Evolutionary conservation across 495 filamentous ascomycete genomes (phyloP).

Genomic region (Neurospora tetraspora): DNA sequence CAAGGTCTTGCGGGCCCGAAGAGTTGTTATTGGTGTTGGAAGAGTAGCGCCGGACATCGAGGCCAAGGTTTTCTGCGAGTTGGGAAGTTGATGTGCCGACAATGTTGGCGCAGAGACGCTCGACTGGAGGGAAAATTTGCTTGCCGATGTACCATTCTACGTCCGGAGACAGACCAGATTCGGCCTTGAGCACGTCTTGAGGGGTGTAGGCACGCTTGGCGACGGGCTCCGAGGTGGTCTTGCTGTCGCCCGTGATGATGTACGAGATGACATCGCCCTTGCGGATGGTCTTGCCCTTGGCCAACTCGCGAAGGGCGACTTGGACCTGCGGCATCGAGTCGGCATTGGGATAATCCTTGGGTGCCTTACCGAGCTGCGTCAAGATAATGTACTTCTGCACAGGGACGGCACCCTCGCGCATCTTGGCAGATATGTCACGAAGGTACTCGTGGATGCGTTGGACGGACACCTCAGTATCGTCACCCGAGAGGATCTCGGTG

Average conservation of each 20-base stretch:
- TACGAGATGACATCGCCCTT: constrained; percentile 94
- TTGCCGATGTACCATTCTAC: constrained; percentile 96
- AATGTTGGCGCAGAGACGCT: constrained; percentile 94
- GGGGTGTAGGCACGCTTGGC: constrained; percentile 82
- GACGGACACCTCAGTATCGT: constrained; percentile 82
- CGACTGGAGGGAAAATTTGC: constrained; percentile 96
- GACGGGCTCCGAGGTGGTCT: constrained; percentile 57
- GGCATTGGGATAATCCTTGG: constrained; percentile 84
- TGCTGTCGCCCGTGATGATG: constrained; percentile 74
- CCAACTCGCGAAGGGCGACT: constrained; percentile 80
- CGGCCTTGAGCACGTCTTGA: constrained; percentile 72
- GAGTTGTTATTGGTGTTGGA: constrained; percentile 28
- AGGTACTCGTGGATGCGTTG: constrained; percentile 88
- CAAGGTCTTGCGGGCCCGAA: constrained; percentile 41
- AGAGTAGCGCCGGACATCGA: constrained; percentile 75
- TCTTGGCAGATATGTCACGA: constrained; percentile 68
- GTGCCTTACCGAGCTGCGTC: constrained; percentile 91
- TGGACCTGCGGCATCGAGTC: constrained; percentile 96
- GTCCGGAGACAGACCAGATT: constrained; percentile 68
- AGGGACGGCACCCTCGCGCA: constrained; percentile 37
- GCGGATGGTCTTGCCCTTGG: constrained; percentile 75
- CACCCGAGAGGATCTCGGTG: constrained; percentile 85
- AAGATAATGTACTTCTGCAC: constrained; percentile 50
- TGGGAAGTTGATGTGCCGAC: constrained; percentile 79
- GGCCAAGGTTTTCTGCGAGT: constrained; percentile 84